These are phyloP conservation scores for Clarireedia monteithiana DNA, from an alignment of 2,329 filamentous ascomycete species.

Conservation along the genomic window DNA sequence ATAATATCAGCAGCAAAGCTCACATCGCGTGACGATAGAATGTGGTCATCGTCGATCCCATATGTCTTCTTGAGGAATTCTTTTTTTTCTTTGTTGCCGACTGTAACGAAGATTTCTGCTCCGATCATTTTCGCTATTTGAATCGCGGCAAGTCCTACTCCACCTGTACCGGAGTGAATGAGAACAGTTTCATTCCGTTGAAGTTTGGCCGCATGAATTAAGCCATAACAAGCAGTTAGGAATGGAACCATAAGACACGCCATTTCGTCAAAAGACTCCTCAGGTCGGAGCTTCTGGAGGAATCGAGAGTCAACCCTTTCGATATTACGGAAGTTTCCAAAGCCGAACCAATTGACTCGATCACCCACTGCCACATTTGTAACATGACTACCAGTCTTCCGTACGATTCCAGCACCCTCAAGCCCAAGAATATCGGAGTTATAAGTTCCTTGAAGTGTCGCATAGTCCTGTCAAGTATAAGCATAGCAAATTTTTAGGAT, in stretches of 20 bases:
- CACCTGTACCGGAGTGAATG: conserved; percentile 17
- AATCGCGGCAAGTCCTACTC: conserved; percentile 22
- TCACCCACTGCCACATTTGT: conserved; percentile 46
- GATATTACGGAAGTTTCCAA: conserved; percentile 20
- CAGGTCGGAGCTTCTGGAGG: conserved; percentile 15
- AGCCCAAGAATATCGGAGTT: background rate
- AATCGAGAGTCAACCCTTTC: conserved; percentile 20
- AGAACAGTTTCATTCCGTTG: conserved; percentile 25
- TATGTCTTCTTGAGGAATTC: conserved; percentile 29
- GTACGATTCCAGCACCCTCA: conserved; percentile 46
- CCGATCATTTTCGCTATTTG: conserved; percentile 26
- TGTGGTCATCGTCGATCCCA: conserved; percentile 32
- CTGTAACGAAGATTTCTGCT: conserved; percentile 37
- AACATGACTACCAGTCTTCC: conserved; percentile 45
- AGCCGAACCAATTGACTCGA: conserved; percentile 27
- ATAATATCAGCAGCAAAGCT: conserved; percentile 30
- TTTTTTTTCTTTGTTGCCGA: conserved; percentile 32
- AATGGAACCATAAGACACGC: conserved; percentile 21
- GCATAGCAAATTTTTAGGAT: background rate
- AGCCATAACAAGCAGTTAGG: conserved; percentile 35
- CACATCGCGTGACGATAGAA: conserved; percentile 34
- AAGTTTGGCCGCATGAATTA: conserved; percentile 35
- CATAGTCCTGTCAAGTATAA: background rate
- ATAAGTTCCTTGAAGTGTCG: background rate
- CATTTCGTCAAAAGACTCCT: conserved; percentile 19